These are phyloP conservation scores for Cardiospermum halicacabum DNA, from an alignment of 345 rosid genomes.

Conservation along the genomic window DNA sequence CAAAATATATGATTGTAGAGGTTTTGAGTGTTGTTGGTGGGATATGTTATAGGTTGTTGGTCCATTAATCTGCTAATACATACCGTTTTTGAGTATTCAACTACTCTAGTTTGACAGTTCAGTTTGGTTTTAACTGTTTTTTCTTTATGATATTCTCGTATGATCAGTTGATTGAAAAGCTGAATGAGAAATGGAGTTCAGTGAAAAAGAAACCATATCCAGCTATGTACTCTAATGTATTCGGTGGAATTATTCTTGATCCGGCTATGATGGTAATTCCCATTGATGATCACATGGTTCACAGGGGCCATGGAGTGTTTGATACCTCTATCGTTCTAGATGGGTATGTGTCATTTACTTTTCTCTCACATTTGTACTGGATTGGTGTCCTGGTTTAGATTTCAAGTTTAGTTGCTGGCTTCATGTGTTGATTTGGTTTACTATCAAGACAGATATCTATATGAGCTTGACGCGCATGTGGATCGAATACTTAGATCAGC, in stretches of 20 bases:
- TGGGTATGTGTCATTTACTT: constrained; percentile 33
- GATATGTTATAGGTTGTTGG: background rate
- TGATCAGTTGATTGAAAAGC: constrained; percentile 48
- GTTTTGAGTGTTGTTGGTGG: background rate
- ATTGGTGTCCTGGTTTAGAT: background rate
- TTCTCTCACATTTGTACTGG: background rate
- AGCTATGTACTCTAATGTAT: constrained; percentile 66
- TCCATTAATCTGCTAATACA: background rate
- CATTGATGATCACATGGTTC: constrained; percentile 78
- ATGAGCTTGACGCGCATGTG: constrained; percentile 61
- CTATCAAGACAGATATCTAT: constrained; percentile 36
- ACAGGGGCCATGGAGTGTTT: constrained; percentile 68
- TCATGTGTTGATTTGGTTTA: background rate
- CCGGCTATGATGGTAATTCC: constrained; percentile 71
- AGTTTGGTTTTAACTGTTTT: background rate
- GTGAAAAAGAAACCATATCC: constrained; percentile 54
- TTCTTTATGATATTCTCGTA: background rate
- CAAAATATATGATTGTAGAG: background rate
- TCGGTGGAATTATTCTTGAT: constrained; percentile 62
- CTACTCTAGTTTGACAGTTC: background rate
- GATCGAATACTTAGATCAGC: constrained; percentile 64
- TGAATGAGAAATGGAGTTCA: constrained; percentile 54
- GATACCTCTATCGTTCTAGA: constrained; percentile 61
- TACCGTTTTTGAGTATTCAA: background rate
- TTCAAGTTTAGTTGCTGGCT: background rate